Evolutionary conservation across 257 asterid species (phyloP).

Genomic region (Primulina tabacum): DNA sequence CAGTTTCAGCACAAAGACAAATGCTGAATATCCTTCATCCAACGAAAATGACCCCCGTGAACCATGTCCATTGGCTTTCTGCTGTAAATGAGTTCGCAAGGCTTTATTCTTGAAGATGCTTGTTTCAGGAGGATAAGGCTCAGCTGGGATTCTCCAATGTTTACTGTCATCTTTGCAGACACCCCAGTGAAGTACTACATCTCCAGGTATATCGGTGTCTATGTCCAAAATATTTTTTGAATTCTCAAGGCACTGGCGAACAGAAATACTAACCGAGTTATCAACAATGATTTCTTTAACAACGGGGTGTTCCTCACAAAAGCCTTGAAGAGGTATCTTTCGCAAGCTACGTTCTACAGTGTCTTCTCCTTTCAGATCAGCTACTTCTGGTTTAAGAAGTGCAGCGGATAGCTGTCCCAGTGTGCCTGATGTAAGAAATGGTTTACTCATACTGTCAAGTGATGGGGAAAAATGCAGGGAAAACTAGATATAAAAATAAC

Average conservation of each 20-base stretch:
- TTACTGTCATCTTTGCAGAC: conserved; percentile 56
- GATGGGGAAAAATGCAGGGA: conserved; percentile 16
- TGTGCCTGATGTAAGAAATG: conserved; percentile 45
- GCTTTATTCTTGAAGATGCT: conserved; percentile 75
- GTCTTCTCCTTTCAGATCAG: conserved; percentile 37
- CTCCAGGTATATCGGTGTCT: conserved; percentile 90
- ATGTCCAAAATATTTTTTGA: conserved; percentile 52
- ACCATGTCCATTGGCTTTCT: conserved; percentile 48
- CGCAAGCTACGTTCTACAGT: conserved; percentile 29
- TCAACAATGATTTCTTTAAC: conserved; percentile 52
- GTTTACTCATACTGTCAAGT: conserved; percentile 14
- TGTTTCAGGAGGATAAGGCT: conserved; percentile 79
- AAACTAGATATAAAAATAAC: conserved; percentile 6
- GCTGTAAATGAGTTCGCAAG: conserved; percentile 74
- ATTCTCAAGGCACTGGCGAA: conserved; percentile 44
- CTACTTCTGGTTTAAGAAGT: conserved; percentile 49
- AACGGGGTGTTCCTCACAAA: conserved; percentile 67
- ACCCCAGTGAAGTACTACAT: conserved; percentile 92
- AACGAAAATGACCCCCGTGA: conserved; percentile 63
- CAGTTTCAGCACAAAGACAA: conserved; percentile 81
- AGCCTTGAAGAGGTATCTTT: conserved; percentile 53
- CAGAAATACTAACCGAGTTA: conserved; percentile 60
- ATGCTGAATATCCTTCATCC: conserved; percentile 54
- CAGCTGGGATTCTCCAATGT: conserved; percentile 75
- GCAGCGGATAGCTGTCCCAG: conserved; percentile 59